Percentiles rank a stretch among this genome's conserved stretches.
Conservation (phyloP, 768 basidiomycete species). For the Harrya chromipes region DNA sequence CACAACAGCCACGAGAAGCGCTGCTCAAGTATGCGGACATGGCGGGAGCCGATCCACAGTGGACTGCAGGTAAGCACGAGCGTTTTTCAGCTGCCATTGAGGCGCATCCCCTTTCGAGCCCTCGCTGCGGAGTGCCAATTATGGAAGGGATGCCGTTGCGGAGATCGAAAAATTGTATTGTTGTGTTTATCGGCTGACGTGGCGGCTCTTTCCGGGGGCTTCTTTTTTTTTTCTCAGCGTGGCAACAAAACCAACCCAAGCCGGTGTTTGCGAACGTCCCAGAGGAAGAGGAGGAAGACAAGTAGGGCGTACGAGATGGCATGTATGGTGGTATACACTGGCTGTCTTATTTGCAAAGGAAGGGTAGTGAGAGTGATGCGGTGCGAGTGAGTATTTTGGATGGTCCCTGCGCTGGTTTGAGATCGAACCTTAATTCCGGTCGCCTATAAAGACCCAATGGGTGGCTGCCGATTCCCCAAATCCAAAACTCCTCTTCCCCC, state of each 20-base stretch:
- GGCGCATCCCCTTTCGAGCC: constrained; percentile 5
- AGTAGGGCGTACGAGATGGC: constrained; percentile 39
- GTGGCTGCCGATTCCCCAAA: constrained; percentile 66
- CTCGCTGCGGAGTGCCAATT: constrained; percentile 30
- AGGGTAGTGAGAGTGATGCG: constrained; percentile 19
- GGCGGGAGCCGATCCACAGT: constrained; percentile 76
- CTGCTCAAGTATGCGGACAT: constrained; percentile 86
- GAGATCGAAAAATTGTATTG: constrained; percentile 31
- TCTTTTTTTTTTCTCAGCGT: constrained; percentile 64
- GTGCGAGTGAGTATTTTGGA: constrained; percentile 39
- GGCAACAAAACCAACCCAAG: constrained; percentile 82
- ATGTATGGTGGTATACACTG: constrained; percentile 2
- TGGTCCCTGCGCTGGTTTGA: constrained; percentile 71
- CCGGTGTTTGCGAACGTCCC: constrained; percentile 73
- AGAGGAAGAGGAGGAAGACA: constrained; percentile 55
- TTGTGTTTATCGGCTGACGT: constrained; percentile 51
- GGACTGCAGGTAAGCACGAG: constrained; percentile 71
- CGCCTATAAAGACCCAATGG: constrained; percentile 81
- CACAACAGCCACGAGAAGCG: constrained; percentile 86
- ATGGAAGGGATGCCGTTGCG: constrained; percentile 28
- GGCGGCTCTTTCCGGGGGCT: constrained; percentile 36
- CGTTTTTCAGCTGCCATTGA: constrained; percentile 13
- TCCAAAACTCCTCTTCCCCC: constrained; percentile 54
- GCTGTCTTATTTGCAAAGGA: constrained; percentile 7
- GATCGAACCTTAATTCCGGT: constrained; percentile 82